Evolutionary conservation across 1,284 basidiomycete genomes (phyloP).

Genomic region (Sanghuangporus sanghuang): DNA sequence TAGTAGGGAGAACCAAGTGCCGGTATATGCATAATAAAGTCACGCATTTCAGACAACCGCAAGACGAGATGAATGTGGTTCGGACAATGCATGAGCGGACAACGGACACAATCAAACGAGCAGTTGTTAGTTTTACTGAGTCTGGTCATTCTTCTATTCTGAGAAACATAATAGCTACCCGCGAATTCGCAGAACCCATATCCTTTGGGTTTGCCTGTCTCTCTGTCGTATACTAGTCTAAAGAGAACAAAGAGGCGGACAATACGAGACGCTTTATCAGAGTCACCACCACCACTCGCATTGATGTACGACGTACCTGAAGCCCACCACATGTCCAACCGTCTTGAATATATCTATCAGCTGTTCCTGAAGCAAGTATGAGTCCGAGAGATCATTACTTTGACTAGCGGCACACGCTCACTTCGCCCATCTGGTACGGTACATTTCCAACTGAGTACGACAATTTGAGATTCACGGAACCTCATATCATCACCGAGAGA

Average conservation of each 20-base stretch:
- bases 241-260: background rate
- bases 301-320: constrained; percentile 47
- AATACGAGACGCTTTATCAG: background rate
- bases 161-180: constrained; percentile 52
- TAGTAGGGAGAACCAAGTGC: background rate
- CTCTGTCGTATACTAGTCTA: constrained; percentile 93
- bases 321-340: constrained; percentile 83
- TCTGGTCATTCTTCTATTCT: constrained; percentile 35
- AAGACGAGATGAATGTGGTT: background rate
- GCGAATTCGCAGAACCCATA: constrained; percentile 98
- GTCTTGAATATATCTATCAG: constrained; percentile 82
- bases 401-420: constrained; percentile 23
- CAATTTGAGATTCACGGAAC: background rate
- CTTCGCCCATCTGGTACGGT: constrained; percentile 82
- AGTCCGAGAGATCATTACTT: background rate
- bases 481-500: background rate
- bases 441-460: constrained; percentile 68
- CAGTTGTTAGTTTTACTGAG: constrained; percentile 11
- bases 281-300: constrained; percentile 1
- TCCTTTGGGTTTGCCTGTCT: constrained; percentile 93
- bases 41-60: constrained; percentile 15
- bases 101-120: constrained; percentile 15
- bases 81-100: background rate
- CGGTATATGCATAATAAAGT: constrained; percentile 8
- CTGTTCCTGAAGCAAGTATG: constrained; percentile 47